phyloP scores from a whole-genome alignment of 768 basidiomycete species.

The Multifurca ochricompacta region DNA sequence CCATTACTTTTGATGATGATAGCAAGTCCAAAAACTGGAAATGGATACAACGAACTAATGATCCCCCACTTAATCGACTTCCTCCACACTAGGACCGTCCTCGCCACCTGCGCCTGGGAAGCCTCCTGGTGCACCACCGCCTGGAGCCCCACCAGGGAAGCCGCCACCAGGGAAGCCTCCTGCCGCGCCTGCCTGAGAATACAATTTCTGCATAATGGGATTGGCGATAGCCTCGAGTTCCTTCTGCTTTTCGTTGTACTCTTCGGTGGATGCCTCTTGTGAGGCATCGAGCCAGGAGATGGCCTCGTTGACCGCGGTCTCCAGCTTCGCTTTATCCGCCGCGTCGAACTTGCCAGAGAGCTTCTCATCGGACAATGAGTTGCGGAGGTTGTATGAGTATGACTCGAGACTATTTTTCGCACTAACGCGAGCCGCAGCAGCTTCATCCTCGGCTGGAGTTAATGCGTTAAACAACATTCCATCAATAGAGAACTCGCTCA shows the following conservation, averaged over 20 bases:
- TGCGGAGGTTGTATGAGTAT: slow-evolving; percentile 91
- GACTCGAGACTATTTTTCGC: slow-evolving; percentile 93
- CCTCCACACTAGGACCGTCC: slow-evolving; percentile 87
- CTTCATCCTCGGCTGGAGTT: slow-evolving; percentile 75
- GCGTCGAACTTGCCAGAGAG: slow-evolving; percentile 82
- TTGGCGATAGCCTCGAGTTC: slow-evolving; percentile 82
- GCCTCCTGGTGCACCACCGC: slow-evolving; percentile 46
- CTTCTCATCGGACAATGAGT: slow-evolving; percentile 80
- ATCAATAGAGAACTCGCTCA: background rate
- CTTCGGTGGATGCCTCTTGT: slow-evolving; percentile 88
- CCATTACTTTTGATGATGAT: slow-evolving; percentile 21
- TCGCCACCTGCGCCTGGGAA: slow-evolving; percentile 47
- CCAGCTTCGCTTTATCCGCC: slow-evolving; percentile 78
- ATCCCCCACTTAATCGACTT: slow-evolving; percentile 57
- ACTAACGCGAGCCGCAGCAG: slow-evolving; percentile 70
- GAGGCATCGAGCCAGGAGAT: slow-evolving; percentile 82
- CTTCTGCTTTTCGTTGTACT: slow-evolving; percentile 90
- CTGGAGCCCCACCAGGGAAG: slow-evolving; percentile 29
- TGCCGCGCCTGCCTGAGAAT: slow-evolving; percentile 46
- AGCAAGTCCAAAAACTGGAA: slow-evolving; percentile 22
- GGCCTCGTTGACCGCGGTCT: slow-evolving; percentile 71
- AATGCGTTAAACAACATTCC: slow-evolving; percentile 12
- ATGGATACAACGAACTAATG: slow-evolving; percentile 17
- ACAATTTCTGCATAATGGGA: slow-evolving; percentile 68
- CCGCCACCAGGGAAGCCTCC: slow-evolving; percentile 33